These are phyloP conservation scores for Tulasnella sp. DNA, from an alignment of 768 basidiomycete species.

Conservation along the genomic window DNA sequence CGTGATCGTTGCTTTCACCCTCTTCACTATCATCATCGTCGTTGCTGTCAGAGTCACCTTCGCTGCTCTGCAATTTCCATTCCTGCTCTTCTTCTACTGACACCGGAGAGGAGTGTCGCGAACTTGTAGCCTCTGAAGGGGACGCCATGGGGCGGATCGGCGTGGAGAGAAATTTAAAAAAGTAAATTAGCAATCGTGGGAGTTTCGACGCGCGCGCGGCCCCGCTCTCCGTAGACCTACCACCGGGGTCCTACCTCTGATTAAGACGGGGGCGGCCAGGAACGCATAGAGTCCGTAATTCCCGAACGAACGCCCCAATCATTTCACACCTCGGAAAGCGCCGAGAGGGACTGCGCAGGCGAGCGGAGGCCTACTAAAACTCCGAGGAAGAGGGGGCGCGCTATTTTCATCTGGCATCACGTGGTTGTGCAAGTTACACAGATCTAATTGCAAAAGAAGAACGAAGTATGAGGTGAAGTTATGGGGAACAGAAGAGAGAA, in stretches of 20 bases:
- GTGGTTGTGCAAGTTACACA: background rate
- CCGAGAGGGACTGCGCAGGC: background rate
- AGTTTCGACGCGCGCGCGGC: background rate
- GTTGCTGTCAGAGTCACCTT: background rate
- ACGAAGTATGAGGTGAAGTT: background rate
- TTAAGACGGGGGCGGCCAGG: background rate
- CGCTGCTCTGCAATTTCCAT: slow-evolving; percentile 7
- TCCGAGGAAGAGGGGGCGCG: background rate
- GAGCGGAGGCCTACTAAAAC: background rate
- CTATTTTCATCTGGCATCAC: background rate
- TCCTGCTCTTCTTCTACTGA: slow-evolving; percentile 36
- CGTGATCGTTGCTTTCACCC: background rate
- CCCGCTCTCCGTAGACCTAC: no score
- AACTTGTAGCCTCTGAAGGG: slow-evolving; percentile 59
- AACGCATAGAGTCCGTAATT: background rate
- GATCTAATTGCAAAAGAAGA: background rate
- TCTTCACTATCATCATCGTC: background rate
- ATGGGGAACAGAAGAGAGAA: no score
- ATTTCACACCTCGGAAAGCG: background rate
- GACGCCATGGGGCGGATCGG: slow-evolving; percentile 48
- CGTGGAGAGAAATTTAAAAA: background rate
- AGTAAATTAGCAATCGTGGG: background rate
- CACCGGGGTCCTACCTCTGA: no score
- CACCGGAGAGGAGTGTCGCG: slow-evolving; percentile 30
- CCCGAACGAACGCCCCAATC: no score